Evolutionary conservation across 2,329 filamentous ascomycete species (phyloP), one percentile per base, ranked within the genome.

Genomic region (Colletotrichum siamense): DNA sequence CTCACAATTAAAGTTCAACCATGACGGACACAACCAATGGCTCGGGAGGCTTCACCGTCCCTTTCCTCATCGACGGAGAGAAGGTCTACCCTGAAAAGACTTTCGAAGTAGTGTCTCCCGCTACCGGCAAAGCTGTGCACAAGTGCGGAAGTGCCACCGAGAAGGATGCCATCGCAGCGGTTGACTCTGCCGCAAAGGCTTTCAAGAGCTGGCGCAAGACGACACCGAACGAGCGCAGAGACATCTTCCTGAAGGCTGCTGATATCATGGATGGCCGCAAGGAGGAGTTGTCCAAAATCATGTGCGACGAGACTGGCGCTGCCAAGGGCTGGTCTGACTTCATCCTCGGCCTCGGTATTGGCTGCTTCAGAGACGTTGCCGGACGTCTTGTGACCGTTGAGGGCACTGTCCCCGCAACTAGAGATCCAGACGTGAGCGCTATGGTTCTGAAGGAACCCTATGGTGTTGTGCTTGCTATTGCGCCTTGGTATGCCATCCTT

Each of bases 401-500:
- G 62, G 86, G 83, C 30, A 81, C 76, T 24, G 81, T 86, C 18
- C 83, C 85, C 6, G 77, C 79, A 4, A 81, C 81, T 0, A 78
- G 76, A 7, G 77, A 89, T 10, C 87, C 90, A 59, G 90, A 88
- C 0, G 87, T 88, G 36, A 87, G 85, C 36, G 92, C 91, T 0
- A 85, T 95, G 77, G 84, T 95, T 5, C 86, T 91, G 78, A 93
- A 92, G 82, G 92, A 94, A 82, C 95, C 95, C 0, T 95, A 92
- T 79, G 95, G 95, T 2, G 95, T 97, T 9, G 89, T 96, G 18
- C 86, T 98, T 34, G 93, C 92, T 4, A 95, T 98, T 83, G 94
- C 94, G 4, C 95, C 95, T 12, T 98, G 95, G 95, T 96, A 87
- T 63, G 55, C 69, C n/a, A 64, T 12, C 12, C 9, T 12, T 13